phyloP scores from a whole-genome alignment of 2,329 filamentous ascomycete genomes.

The Colletotrichum sp. region DNA sequence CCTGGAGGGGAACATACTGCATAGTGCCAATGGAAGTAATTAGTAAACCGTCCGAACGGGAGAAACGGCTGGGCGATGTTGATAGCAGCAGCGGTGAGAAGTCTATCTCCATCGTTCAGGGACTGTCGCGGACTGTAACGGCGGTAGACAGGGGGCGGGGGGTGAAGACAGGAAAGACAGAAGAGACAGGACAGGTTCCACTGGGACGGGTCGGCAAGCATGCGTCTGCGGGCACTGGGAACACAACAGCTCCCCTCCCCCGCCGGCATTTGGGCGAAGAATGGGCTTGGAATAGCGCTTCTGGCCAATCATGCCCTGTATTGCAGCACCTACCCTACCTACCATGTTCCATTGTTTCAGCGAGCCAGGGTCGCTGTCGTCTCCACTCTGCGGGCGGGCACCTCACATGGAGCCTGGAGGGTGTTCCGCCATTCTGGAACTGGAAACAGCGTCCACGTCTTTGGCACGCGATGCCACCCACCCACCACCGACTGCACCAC shows the following conservation, averaged over 20 bases:
- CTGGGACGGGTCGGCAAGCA: background rate
- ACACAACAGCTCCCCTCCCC: background rate
- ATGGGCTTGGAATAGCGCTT: background rate
- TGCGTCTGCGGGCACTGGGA: background rate
- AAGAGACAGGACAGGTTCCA: background rate
- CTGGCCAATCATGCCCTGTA: background rate
- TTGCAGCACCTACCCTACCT: background rate
- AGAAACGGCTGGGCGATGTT: background rate
- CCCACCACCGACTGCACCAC: background rate
- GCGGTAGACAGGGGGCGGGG: background rate
- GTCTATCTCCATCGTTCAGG: background rate
- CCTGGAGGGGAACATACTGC: background rate
- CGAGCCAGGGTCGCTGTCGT: background rate
- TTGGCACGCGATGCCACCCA: background rate
- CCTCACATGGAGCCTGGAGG: background rate
- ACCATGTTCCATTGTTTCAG: background rate
- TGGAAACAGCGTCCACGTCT: background rate
- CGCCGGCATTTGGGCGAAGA: background rate
- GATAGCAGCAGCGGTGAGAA: background rate
- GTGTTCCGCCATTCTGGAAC: background rate
- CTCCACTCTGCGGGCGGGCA: background rate
- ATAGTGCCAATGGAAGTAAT: background rate
- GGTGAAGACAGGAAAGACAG: background rate
- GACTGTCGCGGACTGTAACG: background rate
- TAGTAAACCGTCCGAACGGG: background rate